Percentiles rank a stretch among this genome's conserved stretches.
Evolutionary conservation across 306 rosid species (phyloP).

Genomic region (Vicia villosa): DNA sequence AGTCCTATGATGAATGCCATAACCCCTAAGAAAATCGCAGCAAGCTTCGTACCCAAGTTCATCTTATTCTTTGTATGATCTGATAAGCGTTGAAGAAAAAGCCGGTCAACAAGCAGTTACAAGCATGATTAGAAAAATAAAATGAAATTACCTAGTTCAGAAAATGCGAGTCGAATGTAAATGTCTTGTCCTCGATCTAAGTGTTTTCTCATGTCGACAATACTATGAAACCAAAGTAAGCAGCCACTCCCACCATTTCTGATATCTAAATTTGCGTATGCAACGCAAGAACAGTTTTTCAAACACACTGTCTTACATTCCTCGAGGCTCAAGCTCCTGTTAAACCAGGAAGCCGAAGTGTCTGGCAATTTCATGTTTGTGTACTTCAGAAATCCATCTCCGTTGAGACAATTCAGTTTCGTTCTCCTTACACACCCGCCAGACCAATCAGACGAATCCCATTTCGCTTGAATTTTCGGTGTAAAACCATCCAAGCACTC

Average conservation of each 20-base stretch:
- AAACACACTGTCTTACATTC: conserved; percentile 34
- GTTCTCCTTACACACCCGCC: conserved; percentile 39
- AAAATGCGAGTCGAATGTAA: not conserved
- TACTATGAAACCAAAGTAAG: conserved; percentile 37
- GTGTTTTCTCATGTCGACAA: conserved; percentile 35
- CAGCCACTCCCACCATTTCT: conserved; percentile 43
- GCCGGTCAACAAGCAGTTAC: not conserved
- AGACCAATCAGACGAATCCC: too few relatives aligned
- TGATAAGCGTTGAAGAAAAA: not conserved
- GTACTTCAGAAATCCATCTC: not conserved
- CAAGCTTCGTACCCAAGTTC: not conserved
- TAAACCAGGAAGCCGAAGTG: too few relatives aligned
- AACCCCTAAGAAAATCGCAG: not conserved
- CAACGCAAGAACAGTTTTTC: conserved; percentile 42
- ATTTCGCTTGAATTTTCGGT: conserved; percentile 10
- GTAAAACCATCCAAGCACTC: conserved; percentile 32
- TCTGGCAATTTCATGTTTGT: too few relatives aligned
- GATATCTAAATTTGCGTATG: conserved; percentile 35
- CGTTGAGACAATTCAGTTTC: conserved; percentile 11
- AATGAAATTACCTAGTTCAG: not conserved
- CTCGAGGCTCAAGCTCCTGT: too few relatives aligned
- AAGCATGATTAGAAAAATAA: not conserved
- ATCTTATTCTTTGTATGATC: not conserved
- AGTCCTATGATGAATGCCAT: conserved; percentile 10
- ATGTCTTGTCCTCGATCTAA: too few relatives aligned